phyloP scores from a whole-genome alignment of 2,329 filamentous ascomycete genomes.

The Epichloe baconii region DNA sequence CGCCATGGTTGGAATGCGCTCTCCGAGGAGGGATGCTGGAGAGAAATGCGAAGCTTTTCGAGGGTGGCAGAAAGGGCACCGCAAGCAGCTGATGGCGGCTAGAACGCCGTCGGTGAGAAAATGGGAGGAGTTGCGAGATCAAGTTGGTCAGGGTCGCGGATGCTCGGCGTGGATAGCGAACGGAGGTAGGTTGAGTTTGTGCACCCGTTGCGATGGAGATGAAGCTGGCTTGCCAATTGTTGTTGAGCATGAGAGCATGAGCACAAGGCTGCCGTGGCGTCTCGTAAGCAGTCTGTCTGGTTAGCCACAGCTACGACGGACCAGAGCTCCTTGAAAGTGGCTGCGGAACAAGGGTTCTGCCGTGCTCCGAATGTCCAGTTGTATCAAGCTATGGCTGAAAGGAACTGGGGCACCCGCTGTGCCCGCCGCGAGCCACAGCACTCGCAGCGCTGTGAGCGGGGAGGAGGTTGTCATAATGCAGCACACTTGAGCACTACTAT shows the following conservation, averaged over 20 bases:
- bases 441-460: no score
- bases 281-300: slow-evolving; percentile 11
- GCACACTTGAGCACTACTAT: no score
- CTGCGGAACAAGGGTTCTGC: slow-evolving; percentile 9
- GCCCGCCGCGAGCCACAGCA: no score
- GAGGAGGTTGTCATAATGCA: no score
- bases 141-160: neutral
- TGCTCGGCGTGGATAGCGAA: slow-evolving; percentile 1
- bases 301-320: neutral
- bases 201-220: slow-evolving; percentile 3
- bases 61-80: neutral
- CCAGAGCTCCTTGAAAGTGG: neutral
- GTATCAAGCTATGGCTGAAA: no score
- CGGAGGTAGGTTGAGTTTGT: neutral
- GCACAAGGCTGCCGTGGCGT: slow-evolving; percentile 4
- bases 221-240: slow-evolving; percentile 5
- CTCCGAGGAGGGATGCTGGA: neutral
- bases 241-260: neutral
- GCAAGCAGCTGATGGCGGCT: neutral
- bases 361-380: slow-evolving; percentile 5
- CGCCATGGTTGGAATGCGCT: slow-evolving; percentile 54
- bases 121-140: neutral
- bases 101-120: neutral
- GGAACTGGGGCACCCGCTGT: no score
- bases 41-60: no score